Conservation (phyloP, 768 basidiomycete species). For the Kondoa subrosea region DNA sequence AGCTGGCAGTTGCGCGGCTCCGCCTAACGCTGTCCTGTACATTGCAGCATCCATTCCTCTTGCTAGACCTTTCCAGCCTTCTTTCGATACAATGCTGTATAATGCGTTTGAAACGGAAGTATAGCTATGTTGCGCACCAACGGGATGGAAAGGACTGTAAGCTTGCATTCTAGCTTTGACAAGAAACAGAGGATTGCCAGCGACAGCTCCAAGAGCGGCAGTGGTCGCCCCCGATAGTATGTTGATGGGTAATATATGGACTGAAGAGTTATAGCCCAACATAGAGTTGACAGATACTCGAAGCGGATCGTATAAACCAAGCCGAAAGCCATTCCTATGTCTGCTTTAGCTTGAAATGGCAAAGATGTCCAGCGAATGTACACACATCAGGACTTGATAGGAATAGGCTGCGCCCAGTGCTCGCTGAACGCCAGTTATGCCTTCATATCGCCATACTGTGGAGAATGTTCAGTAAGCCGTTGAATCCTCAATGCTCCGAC, state of each 20-base stretch:
- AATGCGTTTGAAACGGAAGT: slow-evolving; percentile 68
- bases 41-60: slow-evolving; percentile 89
- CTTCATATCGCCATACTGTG: slow-evolving; percentile 26
- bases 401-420: slow-evolving; percentile 80
- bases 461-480: too few relatives aligned
- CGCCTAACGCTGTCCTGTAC: slow-evolving; percentile 84
- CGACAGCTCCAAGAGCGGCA: slow-evolving; percentile 49
- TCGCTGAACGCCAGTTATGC: slow-evolving; percentile 53
- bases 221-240: slow-evolving; percentile 72
- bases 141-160: slow-evolving; percentile 82
- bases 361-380: too few relatives aligned
- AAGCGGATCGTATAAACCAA: slow-evolving; percentile 91
- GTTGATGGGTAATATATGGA: slow-evolving; percentile 59
- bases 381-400: slow-evolving; percentile 59
- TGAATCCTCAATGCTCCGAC: too few relatives aligned
- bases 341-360: too few relatives aligned
- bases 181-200: slow-evolving; percentile 82
- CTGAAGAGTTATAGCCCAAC: slow-evolving; percentile 45
- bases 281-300: slow-evolving; percentile 51
- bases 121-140: slow-evolving; percentile 88
- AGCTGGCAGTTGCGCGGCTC: slow-evolving; percentile 61
- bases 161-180: slow-evolving; percentile 99
- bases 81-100: slow-evolving; percentile 55
- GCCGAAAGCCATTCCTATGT: slow-evolving; percentile 27
- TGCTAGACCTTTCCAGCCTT: slow-evolving; percentile 60